phyloP scores from a whole-genome alignment of 2,329 filamentous ascomycete genomes.

The Paecilomyces niveus region DNA sequence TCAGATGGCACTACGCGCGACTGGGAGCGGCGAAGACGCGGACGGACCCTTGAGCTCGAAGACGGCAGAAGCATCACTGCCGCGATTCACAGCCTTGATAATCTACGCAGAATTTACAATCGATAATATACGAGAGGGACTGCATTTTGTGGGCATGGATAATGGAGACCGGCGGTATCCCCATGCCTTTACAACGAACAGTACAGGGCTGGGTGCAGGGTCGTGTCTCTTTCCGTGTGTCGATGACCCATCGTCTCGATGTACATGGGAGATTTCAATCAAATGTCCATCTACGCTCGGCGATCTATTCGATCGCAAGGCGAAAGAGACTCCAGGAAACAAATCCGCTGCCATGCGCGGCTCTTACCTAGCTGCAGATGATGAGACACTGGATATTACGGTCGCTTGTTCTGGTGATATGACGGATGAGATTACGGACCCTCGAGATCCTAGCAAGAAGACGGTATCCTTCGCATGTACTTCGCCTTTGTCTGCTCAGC shows the following conservation, averaged over 20 bases:
- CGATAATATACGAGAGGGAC: constrained; percentile 69
- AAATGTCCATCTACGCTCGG: constrained; percentile 80
- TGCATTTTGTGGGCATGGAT: constrained; percentile 86
- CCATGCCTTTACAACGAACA: constrained; percentile 83
- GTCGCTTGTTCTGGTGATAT: constrained; percentile 87
- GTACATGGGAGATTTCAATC: constrained; percentile 82
- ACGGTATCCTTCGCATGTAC: constrained; percentile 77
- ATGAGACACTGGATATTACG: constrained; percentile 79
- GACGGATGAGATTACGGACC: constrained; percentile 73
- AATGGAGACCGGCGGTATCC: constrained; percentile 76
- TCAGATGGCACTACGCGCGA: constrained; percentile 35
- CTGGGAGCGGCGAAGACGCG: constrained; percentile 28
- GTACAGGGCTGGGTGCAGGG: constrained; percentile 67
- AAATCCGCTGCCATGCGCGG: constrained; percentile 12
- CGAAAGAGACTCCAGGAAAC: constrained; percentile 12
- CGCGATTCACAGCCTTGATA: constrained; percentile 53
- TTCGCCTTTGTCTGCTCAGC: constrained; percentile 71
- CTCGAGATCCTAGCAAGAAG: constrained; percentile 72
- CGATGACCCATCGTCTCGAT: constrained; percentile 74
- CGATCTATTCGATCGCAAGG: constrained; percentile 52
- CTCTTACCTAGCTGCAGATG: constrained; percentile 58
- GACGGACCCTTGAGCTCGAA: constrained; percentile 29
- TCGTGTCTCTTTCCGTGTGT: constrained; percentile 90
- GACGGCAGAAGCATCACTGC: constrained; percentile 30
- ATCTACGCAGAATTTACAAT: constrained; percentile 71